These are phyloP conservation scores for Jasminum sambac DNA, from an alignment of 257 asterid genomes.

Conservation along the genomic window DNA sequence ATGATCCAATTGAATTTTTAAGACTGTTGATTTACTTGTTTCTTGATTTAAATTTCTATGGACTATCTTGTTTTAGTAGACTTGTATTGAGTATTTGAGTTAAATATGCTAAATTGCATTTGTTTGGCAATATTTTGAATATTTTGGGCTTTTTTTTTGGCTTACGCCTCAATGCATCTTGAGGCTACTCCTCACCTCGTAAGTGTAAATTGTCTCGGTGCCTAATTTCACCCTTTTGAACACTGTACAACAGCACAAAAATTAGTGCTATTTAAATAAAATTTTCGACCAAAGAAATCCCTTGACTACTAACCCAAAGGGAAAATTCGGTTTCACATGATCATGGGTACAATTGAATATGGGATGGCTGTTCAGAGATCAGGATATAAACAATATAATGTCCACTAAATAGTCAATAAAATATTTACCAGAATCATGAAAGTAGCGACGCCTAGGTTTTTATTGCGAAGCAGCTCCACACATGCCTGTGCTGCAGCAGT, in stretches of 20 bases:
- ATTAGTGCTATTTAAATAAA: background rate
- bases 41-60: too few species aligned
- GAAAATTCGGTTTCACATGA: background rate
- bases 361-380: conserved; percentile 5
- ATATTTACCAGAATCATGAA: conserved; percentile 85
- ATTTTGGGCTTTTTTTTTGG: too few species aligned
- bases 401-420: background rate
- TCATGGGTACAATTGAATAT: background rate
- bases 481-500: conserved; percentile 85
- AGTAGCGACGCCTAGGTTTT: conserved; percentile 92
- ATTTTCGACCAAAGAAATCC: background rate
- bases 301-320: background rate
- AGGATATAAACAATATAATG: background rate
- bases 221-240: too few species aligned
- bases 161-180: too few species aligned
- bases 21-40: too few species aligned
- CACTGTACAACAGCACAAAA: background rate
- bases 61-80: too few species aligned
- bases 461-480: conserved; percentile 77
- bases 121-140: too few species aligned
- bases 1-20: too few species aligned
- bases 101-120: too few species aligned
- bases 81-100: too few species aligned
- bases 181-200: too few species aligned
- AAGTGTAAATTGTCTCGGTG: too few species aligned